Conservation (phyloP, 1,139 yeast genomes). For the Nakaseomyces nivariensis region DNA sequence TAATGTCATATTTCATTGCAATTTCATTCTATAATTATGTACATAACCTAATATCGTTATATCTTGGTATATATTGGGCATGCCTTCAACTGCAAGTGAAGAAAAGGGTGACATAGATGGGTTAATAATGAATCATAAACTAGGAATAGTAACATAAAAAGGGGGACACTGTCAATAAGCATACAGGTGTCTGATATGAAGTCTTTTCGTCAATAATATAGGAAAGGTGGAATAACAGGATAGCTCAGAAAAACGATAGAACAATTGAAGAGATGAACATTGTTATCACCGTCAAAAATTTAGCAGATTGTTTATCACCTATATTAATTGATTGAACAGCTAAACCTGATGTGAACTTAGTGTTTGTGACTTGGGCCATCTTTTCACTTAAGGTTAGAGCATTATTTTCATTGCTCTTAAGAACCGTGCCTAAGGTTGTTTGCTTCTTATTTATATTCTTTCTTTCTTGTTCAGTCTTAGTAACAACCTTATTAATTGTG, state of each 20-base stretch:
- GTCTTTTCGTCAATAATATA: too few species aligned
- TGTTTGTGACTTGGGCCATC: background rate
- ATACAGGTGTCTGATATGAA: too few species aligned
- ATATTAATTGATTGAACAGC: background rate
- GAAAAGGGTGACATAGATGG: too few species aligned
- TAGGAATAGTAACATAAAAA: too few species aligned
- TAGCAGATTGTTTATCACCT: background rate
- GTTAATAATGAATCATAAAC: too few species aligned
- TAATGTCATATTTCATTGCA: too few species aligned
- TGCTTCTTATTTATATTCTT: background rate
- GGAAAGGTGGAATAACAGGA: background rate
- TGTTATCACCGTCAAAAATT: background rate
- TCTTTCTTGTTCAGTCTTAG: background rate
- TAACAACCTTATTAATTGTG: background rate
- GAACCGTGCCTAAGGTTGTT: background rate
- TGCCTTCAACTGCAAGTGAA: too few species aligned
- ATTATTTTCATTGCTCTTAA: background rate
- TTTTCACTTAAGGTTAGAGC: background rate
- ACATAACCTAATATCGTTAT: too few species aligned
- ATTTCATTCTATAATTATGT: too few species aligned
- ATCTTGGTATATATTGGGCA: too few species aligned
- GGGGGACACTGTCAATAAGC: too few species aligned
- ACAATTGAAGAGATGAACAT: background rate
- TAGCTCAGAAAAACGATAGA: background rate
- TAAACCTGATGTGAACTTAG: background rate